These are phyloP conservation scores for Leccinum truebloodii DNA, from an alignment of 768 basidiomycete genomes.

Conservation along the genomic window DNA sequence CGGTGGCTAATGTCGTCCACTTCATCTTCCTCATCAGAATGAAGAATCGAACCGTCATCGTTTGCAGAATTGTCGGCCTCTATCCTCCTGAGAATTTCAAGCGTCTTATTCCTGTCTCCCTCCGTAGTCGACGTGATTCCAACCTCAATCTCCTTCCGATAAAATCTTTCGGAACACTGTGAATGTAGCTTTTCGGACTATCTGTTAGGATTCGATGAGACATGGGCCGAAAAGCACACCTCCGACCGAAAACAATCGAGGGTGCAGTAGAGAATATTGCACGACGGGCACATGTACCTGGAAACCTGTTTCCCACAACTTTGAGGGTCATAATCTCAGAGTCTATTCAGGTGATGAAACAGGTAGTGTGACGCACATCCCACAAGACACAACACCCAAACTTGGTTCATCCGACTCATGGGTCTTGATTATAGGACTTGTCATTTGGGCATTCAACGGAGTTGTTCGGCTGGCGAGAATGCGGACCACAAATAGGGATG, in stretches of 20 bases:
- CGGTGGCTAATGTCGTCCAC: conserved; percentile 49
- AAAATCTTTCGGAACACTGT: conserved; percentile 81
- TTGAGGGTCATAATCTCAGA: conserved; percentile 7
- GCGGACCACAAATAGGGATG: too few species aligned
- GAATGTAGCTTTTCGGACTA: conserved; percentile 49
- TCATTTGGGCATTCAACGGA: conserved; percentile 11
- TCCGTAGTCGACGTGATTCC: conserved; percentile 59
- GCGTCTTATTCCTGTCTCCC: conserved; percentile 63
- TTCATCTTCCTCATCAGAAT: conserved; percentile 41
- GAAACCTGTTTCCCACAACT: conserved; percentile 78
- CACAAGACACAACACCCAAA: conserved; percentile 35
- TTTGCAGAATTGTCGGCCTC: conserved; percentile 58
- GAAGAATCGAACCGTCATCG: conserved; percentile 32
- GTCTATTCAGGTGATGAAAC: conserved; percentile 2
- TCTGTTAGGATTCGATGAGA: not conserved
- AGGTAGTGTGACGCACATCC: conserved; percentile 40
- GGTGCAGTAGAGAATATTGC: conserved; percentile 82
- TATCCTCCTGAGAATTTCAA: conserved; percentile 70
- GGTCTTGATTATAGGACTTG: conserved; percentile 17
- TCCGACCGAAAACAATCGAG: conserved; percentile 75
- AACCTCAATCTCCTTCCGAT: conserved; percentile 68
- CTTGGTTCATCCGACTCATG: conserved; percentile 13
- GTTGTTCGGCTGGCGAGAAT: not conserved
- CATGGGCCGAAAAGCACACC: conserved; percentile 39
- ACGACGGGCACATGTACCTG: conserved; percentile 80